Conservation (phyloP, 2,329 filamentous ascomycete genomes). For the Alternaria tenuissima region DNA sequence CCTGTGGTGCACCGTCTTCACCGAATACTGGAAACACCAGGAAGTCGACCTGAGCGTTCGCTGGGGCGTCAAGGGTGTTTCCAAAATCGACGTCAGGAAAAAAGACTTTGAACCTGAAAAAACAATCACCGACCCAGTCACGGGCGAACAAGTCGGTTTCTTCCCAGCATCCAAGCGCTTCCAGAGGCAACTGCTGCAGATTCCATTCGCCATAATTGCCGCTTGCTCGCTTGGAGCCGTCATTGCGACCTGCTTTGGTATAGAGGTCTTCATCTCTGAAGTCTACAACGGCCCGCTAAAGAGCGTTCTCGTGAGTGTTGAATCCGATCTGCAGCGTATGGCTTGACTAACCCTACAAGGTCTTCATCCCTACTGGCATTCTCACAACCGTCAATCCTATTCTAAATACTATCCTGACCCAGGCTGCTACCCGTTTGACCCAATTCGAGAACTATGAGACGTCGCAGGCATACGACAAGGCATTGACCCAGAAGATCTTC, state of each 20-base stretch:
- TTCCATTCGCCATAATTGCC: slow-evolving; percentile 84
- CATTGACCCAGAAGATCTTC: slow-evolving; percentile 91
- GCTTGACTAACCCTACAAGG: slow-evolving; percentile 56
- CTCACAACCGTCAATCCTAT: slow-evolving; percentile 84
- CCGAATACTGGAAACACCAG: slow-evolving; percentile 96
- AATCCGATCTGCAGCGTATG: neutral
- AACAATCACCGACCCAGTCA: slow-evolving; percentile 79
- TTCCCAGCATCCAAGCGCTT: slow-evolving; percentile 81
- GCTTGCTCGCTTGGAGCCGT: slow-evolving; percentile 76
- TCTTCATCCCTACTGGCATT: slow-evolving; percentile 87
- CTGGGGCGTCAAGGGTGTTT: slow-evolving; percentile 89
- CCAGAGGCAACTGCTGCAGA: slow-evolving; percentile 77
- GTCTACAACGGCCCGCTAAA: slow-evolving; percentile 92
- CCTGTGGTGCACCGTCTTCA: slow-evolving; percentile 86
- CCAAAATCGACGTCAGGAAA: slow-evolving; percentile 78
- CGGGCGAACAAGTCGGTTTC: slow-evolving; percentile 77
- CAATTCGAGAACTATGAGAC: slow-evolving; percentile 93
- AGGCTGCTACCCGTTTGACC: slow-evolving; percentile 78
- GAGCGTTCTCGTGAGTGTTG: slow-evolving; percentile 73
- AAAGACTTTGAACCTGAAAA: slow-evolving; percentile 82
- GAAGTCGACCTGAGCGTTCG: slow-evolving; percentile 84
- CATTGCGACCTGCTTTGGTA: slow-evolving; percentile 86
- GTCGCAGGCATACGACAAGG: slow-evolving; percentile 80
- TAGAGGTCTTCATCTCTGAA: slow-evolving; percentile 95
- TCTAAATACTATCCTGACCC: slow-evolving; percentile 77